phyloP scores from a whole-genome alignment of 768 basidiomycete genomes.

The Tephrocybe sp. region DNA sequence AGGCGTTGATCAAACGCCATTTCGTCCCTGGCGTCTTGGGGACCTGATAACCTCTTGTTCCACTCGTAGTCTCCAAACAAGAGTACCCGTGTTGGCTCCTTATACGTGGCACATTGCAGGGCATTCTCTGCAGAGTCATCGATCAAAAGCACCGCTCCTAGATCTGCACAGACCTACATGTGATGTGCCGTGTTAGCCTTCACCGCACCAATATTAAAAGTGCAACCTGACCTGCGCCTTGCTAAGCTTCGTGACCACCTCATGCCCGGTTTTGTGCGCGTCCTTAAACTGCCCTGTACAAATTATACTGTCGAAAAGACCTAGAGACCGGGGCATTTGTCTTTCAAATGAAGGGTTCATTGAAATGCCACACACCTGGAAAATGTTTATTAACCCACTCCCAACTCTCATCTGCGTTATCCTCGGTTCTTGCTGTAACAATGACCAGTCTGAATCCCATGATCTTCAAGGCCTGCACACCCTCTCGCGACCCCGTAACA shows the following conservation, averaged over 20 bases:
- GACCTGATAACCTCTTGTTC: constrained; percentile 60
- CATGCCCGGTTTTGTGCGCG: constrained; percentile 42
- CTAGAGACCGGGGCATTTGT: constrained; percentile 22
- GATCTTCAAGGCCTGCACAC: constrained; percentile 50
- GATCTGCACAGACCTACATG: constrained; percentile 59
- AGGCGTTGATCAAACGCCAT: constrained; percentile 54
- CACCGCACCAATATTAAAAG: not conserved
- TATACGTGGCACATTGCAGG: constrained; percentile 49
- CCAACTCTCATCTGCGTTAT: constrained; percentile 57
- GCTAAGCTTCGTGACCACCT: constrained; percentile 54
- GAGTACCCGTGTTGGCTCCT: constrained; percentile 56
- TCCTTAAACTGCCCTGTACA: constrained; percentile 76
- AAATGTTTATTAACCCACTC: constrained; percentile 68
- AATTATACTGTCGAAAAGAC: constrained; percentile 56
- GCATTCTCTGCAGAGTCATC: constrained; percentile 86
- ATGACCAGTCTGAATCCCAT: constrained; percentile 72
- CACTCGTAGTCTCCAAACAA: constrained; percentile 79
- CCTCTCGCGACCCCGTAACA: constrained; percentile 63
- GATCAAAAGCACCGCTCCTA: constrained; percentile 66
- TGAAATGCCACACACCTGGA: constrained; percentile 41
- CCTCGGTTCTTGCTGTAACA: constrained; percentile 69
- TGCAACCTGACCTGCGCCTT: constrained; percentile 60
- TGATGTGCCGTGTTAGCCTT: not conserved
- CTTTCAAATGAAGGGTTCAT: not conserved
- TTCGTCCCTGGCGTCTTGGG: constrained; percentile 46